Percentiles rank a stretch among this genome's conserved stretches.
Conservation (phyloP, 495 filamentous ascomycete genomes). For the Podospora bellae-mahoneyi region DNA sequence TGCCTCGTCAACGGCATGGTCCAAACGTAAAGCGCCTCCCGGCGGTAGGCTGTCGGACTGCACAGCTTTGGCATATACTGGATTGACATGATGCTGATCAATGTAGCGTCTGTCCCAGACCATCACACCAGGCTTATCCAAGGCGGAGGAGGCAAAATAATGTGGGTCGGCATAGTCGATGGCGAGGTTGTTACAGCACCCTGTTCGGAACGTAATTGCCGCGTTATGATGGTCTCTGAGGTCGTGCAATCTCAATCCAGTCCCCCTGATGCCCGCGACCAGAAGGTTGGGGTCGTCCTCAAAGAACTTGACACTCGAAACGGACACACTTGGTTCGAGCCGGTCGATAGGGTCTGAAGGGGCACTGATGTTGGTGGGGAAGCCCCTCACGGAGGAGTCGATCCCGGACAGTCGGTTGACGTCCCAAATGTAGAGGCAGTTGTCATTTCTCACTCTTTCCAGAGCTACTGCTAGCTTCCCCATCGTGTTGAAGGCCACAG, state of each 20-base stretch:
- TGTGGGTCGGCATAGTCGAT: constrained; percentile 89
- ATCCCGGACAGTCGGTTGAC: constrained; percentile 60
- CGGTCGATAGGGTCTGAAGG: constrained; percentile 62
- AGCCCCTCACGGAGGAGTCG: constrained; percentile 37
- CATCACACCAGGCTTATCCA: constrained; percentile 66
- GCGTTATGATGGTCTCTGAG: constrained; percentile 53
- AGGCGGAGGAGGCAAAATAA: constrained; percentile 85
- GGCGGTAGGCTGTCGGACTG: constrained; percentile 50
- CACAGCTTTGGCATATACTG: constrained; percentile 45
- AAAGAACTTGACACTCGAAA: constrained; percentile 91
- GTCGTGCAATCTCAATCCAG: constrained; percentile 86
- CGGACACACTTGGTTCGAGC: constrained; percentile 77
- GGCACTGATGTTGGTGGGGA: constrained; percentile 36
- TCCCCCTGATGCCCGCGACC: constrained; percentile 78
- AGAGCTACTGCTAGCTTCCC: constrained; percentile 81
- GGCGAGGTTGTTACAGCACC: constrained; percentile 84
- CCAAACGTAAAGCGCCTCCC: constrained; percentile 63
- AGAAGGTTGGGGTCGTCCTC: constrained; percentile 77
- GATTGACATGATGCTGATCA: constrained; percentile 42
- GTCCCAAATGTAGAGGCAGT: constrained; percentile 93
- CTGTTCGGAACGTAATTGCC: constrained; percentile 62
- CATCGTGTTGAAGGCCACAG: constrained; percentile 78
- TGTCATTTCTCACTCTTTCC: constrained; percentile 88
- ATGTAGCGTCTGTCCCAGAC: constrained; percentile 85
- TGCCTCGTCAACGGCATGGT: constrained; percentile 57